A percentile compares a stretch with the other conserved stretches of the same genome.
Evolutionary conservation across 1,139 yeast genomes (phyloP).

Genomic region (Pichia sp.): DNA sequence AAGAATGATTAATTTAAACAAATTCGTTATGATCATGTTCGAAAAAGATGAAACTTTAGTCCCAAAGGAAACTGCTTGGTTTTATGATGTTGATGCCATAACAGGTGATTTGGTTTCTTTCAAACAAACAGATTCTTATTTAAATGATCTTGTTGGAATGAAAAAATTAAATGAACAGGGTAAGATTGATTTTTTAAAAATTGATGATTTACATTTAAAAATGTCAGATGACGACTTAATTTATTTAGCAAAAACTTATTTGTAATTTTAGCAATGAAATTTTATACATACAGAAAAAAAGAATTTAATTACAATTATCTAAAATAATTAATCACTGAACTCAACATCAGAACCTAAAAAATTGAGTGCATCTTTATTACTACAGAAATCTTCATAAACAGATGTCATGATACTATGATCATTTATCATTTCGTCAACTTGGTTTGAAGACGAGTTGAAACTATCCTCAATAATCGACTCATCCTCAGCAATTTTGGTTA

Average conservation of each 20-base stretch:
- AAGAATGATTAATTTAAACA: constrained; percentile 40
- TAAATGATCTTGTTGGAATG: constrained; percentile 56
- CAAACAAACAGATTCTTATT: constrained; percentile 44
- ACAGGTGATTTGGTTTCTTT: constrained; percentile 42
- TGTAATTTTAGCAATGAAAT: constrained; percentile 6
- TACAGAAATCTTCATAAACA: neutral
- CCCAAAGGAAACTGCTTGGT: constrained; percentile 70
- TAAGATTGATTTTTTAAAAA: constrained; percentile 42
- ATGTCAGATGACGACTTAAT: constrained; percentile 45
- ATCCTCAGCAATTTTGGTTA: neutral
- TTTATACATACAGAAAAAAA: neutral
- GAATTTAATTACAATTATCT: neutral
- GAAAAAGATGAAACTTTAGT: constrained; percentile 58
- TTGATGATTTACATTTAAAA: constrained; percentile 65
- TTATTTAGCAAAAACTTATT: constrained; percentile 27
- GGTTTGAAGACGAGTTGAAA: neutral
- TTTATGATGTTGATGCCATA: constrained; percentile 46
- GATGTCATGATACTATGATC: constrained; percentile 5
- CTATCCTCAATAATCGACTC: neutral
- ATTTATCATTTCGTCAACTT: neutral
- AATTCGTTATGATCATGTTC: constrained; percentile 56
- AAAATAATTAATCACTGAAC: neutral
- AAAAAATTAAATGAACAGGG: constrained; percentile 37
- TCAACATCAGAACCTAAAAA: constrained; percentile 23
- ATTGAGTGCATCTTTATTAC: constrained; percentile 5